Evolutionary conservation across 2,329 filamentous ascomycete genomes (phyloP).

Genomic region (Trichoderma aggressivum): DNA sequence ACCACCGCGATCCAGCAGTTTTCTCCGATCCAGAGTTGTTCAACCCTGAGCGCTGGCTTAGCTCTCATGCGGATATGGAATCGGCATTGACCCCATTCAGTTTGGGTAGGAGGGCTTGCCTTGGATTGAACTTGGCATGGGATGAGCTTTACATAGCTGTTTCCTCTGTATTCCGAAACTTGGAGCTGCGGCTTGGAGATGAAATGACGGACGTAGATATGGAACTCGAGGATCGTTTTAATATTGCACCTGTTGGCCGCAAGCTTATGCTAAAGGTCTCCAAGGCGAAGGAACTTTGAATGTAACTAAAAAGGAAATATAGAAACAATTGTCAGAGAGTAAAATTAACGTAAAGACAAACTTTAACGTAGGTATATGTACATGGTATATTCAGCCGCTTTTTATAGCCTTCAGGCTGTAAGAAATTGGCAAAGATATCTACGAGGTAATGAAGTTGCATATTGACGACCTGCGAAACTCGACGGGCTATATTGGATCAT

Average conservation of each 20-base stretch:
- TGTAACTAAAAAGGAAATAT: background rate
- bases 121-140: background rate
- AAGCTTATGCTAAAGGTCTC: background rate
- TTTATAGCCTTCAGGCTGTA: too few species aligned
- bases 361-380: too few species aligned
- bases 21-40: background rate
- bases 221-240: background rate
- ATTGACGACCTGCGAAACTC: too few species aligned
- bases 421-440: too few species aligned
- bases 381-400: too few species aligned
- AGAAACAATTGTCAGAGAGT: too few species aligned
- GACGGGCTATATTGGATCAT: too few species aligned
- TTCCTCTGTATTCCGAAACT: background rate
- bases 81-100: background rate
- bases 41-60: background rate
- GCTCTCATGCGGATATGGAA: background rate
- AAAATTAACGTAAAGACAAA: too few species aligned
- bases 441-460: too few species aligned
- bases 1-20: background rate
- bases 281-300: background rate
- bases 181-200: background rate
- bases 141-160: background rate
- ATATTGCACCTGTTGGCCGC: background rate
- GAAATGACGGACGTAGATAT: conserved; percentile 3
- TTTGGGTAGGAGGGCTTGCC: background rate